These are phyloP conservation scores for Naganishia albida DNA, from an alignment of 1,284 basidiomycete genomes.

Conservation along the genomic window DNA sequence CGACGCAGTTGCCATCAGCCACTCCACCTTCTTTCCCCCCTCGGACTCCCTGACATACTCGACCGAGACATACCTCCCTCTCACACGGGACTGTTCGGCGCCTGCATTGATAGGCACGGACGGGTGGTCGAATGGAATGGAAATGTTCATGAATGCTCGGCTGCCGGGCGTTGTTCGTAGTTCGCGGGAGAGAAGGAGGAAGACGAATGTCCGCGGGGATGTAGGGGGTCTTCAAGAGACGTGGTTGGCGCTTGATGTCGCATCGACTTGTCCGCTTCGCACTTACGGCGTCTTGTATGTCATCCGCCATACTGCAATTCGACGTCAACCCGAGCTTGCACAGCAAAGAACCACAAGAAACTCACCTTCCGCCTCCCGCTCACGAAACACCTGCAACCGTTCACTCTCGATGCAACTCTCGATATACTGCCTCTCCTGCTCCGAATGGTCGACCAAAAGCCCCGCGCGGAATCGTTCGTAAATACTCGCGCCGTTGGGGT, in stretches of 20 bases:
- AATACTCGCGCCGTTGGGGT: background rate
- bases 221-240: slow-evolving; percentile 39
- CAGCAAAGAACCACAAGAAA: background rate
- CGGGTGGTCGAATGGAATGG: slow-evolving; percentile 49
- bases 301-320: slow-evolving; percentile 45
- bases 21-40: slow-evolving; percentile 44
- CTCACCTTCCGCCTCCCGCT: slow-evolving; percentile 45
- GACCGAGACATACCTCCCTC: slow-evolving; percentile 51
- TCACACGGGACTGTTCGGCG: slow-evolving; percentile 45
- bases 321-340: background rate
- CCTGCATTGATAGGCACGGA: slow-evolving; percentile 45
- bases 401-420: slow-evolving; percentile 47
- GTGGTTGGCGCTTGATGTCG: background rate
- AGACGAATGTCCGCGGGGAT: slow-evolving; percentile 50
- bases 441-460: slow-evolving; percentile 47
- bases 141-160: slow-evolving; percentile 35
- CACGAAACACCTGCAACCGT: slow-evolving; percentile 47
- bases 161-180: slow-evolving; percentile 4
- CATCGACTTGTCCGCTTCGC: background rate
- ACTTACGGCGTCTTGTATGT: slow-evolving; percentile 48
- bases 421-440: slow-evolving; percentile 50
- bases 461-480: slow-evolving; percentile 37
- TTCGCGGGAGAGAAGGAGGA: slow-evolving; percentile 42
- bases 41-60: slow-evolving; percentile 47
- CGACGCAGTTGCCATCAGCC: slow-evolving; percentile 51